Conservation (phyloP, 2,329 filamentous ascomycete genomes). For the Pseudodiploospora longispora region DNA sequence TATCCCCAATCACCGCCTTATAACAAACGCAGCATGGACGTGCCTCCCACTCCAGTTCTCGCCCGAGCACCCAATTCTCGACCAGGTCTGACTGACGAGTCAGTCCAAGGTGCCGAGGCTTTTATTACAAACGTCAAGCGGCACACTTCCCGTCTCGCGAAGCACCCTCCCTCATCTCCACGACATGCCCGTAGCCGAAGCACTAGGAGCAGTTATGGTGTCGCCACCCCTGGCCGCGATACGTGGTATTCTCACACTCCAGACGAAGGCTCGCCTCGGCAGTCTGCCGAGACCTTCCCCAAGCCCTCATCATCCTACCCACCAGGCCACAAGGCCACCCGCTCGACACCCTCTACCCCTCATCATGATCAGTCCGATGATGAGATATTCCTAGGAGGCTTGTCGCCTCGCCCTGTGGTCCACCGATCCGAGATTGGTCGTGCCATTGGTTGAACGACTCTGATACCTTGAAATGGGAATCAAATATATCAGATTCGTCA, state of each 20-base stretch:
- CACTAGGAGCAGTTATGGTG: conserved; percentile 37
- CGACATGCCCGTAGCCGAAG: conserved; percentile 33
- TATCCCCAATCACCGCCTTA: conserved; percentile 23
- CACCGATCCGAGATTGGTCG: conserved; percentile 42
- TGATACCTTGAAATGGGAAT: background rate
- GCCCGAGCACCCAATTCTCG: conserved; percentile 56
- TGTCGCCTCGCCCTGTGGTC: conserved; percentile 42
- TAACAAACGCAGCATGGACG: conserved; percentile 35
- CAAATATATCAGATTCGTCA: no score
- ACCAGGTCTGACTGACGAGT: conserved; percentile 53
- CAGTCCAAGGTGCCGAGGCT: conserved; percentile 51
- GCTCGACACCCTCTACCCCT: conserved; percentile 35
- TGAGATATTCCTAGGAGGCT: conserved; percentile 34
- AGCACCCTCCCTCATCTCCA: conserved; percentile 31
- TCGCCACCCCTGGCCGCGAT: conserved; percentile 31
- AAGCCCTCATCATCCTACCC: conserved; percentile 12
- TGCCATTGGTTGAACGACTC: conserved; percentile 40
- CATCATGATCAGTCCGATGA: conserved; percentile 39
- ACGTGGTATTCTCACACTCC: conserved; percentile 29
- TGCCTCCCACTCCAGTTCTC: conserved; percentile 42
- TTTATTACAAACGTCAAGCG: conserved; percentile 47
- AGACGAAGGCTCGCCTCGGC: conserved; percentile 23
- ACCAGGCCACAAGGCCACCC: conserved; percentile 2
- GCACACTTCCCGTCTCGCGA: conserved; percentile 45
- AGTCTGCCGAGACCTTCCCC: conserved; percentile 24